Evolutionary conservation across 164 flowering plant species (phyloP), one percentile per base, ranked within the genome.

Genomic region (Vitis riparia): DNA sequence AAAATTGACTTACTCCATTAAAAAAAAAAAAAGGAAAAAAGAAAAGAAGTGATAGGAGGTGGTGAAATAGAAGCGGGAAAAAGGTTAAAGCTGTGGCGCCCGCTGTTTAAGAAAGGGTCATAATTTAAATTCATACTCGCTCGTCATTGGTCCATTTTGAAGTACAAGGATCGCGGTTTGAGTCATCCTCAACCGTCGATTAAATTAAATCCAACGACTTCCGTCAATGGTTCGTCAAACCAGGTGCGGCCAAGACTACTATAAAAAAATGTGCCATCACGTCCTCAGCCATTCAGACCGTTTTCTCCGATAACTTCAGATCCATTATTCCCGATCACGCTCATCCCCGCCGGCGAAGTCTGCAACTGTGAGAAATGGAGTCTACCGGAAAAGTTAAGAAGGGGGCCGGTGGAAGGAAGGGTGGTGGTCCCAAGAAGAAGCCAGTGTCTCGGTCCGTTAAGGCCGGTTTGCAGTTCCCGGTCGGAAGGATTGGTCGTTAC

Each of bases 401-500:
- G 58, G 85, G 85, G 2, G 81, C 81, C 48, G 88, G 63, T 3
- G 86, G 88, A 49, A 77, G 87, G 68, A 84, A 74, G 55, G 84
- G 81, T 5, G 83, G 80, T 5, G 85, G 83, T 7, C 82, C 78
- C 0, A 84, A 73, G 85, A 81, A 73, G 82, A 82, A 84, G 73
- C 60, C 88, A 1, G 80, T 82, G 10, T 57, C 84, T n/a, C 57
- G 82, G 13, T 84, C 88, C n/a, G 75, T 80, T 27, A 84, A 77
- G 59, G 84, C 88, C 49, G 88, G 88, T 13, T 71, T 84, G 8
- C 88, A 84, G 66, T 84, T 84, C 52, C 87, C 85, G 4, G 87
- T 84, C 37, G 84, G 84, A 3, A 55, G 86, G 8, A 79, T 83
- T 44, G 86, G 84, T 1, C 80, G 86, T 7, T 84, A 63, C 62